Evolutionary conservation across 345 rosid species (phyloP).

Genomic region (Garcia nutans): DNA sequence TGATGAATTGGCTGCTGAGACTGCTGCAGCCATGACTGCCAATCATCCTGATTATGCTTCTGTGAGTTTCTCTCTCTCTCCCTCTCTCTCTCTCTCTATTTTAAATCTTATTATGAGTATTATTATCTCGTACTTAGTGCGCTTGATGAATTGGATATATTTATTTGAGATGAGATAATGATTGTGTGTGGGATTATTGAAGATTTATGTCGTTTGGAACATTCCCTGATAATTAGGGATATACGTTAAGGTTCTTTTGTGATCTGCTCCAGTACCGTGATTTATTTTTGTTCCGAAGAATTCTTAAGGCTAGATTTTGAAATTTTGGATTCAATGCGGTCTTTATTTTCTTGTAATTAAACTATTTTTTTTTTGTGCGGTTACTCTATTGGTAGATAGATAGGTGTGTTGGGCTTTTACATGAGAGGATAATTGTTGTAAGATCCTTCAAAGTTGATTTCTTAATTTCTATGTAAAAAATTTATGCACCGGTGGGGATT

Average conservation of each 20-base stretch:
- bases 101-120: background rate
- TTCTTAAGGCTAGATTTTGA: background rate
- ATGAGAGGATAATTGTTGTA: background rate
- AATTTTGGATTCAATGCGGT: background rate
- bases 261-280: too few species aligned
- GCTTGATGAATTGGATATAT: background rate
- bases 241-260: background rate
- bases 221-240: background rate
- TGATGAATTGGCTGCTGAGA: slow-evolving; percentile 96
- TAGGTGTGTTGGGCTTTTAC: background rate
- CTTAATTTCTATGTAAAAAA: background rate
- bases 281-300: background rate
- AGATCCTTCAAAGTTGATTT: background rate
- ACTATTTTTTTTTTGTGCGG: background rate
- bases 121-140: background rate
- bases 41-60: slow-evolving; percentile 97
- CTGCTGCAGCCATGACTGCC: slow-evolving; percentile 93
- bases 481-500: background rate
- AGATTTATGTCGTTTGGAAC: background rate
- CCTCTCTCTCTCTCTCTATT: background rate
- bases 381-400: background rate
- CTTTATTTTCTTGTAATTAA: background rate
- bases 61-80: slow-evolving; percentile 52
- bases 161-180: background rate
- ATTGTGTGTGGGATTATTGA: background rate